Base-by-base conservation (phyloP, 2,329 filamentous ascomycete species). In the Tolypocladium cylindrosporum region DNA sequence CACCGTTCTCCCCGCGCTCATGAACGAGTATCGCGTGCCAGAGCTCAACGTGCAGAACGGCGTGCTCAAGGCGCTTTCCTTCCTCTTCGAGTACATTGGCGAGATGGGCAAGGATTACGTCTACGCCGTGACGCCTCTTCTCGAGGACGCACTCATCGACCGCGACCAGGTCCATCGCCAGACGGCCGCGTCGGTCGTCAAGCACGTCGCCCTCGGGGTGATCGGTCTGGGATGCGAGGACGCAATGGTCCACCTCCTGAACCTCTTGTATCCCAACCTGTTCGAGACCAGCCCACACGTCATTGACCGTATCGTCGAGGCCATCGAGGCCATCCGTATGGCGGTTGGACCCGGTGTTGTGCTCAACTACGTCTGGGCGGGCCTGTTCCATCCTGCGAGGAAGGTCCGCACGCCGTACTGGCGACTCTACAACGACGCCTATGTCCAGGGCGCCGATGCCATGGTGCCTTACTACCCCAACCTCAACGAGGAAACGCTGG, bases 81-180 rank as follows among this genome's bases (percentile, higher is more conserved):
- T 99, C 81, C 81, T 99, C 61, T 99, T 97, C 69, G 94, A 99
- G 71, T 99, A 99, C 75, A 99, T 99, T 71, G 94, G 94, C 62
- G 94, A 99, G 74, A 97, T 99, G 94, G 91, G 91, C 62, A 99
- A 97, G 76, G 94, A 99, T 74, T 99, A 99, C 71, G 94, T 99
- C 69, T 99, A 99, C 69, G 94, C 95, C 21, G 92, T 99, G 40
- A 97, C 92, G 2, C 94, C 94, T 8, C 79, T 99, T 11, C 86
- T 99, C 2, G 94, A 99, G 71, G 94, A 99, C 70, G 94, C 95
- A 2, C 86, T 99, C 61, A 97, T 97, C 74, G 94, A 99, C 73
- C 88, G 94, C 61, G 94, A 99, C 72, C 94, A 99, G 75, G 94
- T 99, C 1, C 94, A 99, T 75, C 87, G 94, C 36, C 94, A 99